phyloP scores from a whole-genome alignment of 108 stramenopile genomes.

The Chaetoceros tenuissimus region DNA sequence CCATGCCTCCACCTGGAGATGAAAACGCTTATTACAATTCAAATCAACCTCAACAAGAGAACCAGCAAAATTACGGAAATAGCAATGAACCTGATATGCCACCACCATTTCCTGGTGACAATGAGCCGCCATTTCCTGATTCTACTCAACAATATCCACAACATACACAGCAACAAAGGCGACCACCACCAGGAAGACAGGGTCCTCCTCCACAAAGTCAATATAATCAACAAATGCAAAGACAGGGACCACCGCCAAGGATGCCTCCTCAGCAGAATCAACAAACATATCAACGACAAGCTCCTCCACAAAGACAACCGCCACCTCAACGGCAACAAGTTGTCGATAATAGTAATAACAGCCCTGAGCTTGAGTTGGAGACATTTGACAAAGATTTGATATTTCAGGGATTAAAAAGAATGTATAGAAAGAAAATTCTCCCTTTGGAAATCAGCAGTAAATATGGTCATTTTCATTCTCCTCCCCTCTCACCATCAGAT shows the following conservation, averaged over 20 bases:
- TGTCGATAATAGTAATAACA: neutral
- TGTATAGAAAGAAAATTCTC: slow-evolving; percentile 81
- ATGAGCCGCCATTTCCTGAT: neutral
- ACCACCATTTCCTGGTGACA: neutral
- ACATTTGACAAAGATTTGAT: slow-evolving; percentile 81
- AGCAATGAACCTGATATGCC: neutral
- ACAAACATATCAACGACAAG: neutral
- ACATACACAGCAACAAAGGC: neutral
- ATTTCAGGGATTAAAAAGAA: slow-evolving; percentile 58
- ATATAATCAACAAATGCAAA: neutral
- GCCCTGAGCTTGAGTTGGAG: slow-evolving; percentile 35
- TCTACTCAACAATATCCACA: neutral
- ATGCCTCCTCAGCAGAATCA: neutral
- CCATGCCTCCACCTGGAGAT: too few species aligned
- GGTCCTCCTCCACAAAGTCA: neutral
- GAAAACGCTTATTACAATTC: too few species aligned
- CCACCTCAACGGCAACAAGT: too few species aligned
- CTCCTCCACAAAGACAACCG: too few species aligned
- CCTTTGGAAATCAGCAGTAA: slow-evolving; percentile 79
- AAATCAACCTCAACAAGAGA: too few species aligned
- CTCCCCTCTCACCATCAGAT: slow-evolving; percentile 90
- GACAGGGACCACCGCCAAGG: neutral
- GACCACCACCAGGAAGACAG: neutral
- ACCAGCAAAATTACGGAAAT: neutral
- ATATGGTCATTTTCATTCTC: slow-evolving; percentile 97